Base-by-base conservation (phyloP, 164 flowering plant species). In the Umbellularia californica region DNA sequence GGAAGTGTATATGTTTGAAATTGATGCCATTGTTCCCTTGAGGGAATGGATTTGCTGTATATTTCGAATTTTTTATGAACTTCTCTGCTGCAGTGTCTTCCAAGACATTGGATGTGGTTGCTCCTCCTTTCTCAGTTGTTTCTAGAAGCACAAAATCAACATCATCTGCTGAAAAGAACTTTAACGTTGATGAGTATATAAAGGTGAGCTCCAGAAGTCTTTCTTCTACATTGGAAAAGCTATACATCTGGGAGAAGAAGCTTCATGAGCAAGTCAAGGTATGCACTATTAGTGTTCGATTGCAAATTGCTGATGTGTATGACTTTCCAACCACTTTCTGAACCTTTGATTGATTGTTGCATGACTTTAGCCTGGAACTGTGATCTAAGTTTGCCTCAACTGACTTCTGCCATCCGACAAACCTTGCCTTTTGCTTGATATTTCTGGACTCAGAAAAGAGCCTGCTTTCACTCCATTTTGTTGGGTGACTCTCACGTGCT, bases 201-300 rank as follows among this genome's bases (percentile, higher is more conserved):
- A 82, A 78, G 33, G 72, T 78, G 78, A 80, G 85, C 70, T 79
- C 90, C 1, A 70, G 78, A 68, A 89, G 82, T 73, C 92, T 96
- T 70, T 92, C 98, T 51, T 88, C 89, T 15, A 89, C 97, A 20
- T 77, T 96, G 77, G 91, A 89, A 27, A 96, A 91, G 84, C 82
- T 94, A 5, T 84, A 85, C 73, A 87, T 92, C 17, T 96, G 97
- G 99, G 99, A 94, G 88, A 96, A 92, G 85, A 96, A 96, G 76
- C 91, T 96, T 35, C 90, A 85, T 71, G 83, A 88, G 20, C 98
- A 96, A 88, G 99, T 96, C 27, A 96, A 94, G 97, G 99, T 96
- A 84, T 77, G 80, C 27, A 51, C 15, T 67, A 25, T 67, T 67
- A 30, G 33, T 14, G 41, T 30, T 67, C 0, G 25, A 55, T 20